Evolutionary conservation across 441 rosid genomes (phyloP).

Genomic region (Populus hybrid): DNA sequence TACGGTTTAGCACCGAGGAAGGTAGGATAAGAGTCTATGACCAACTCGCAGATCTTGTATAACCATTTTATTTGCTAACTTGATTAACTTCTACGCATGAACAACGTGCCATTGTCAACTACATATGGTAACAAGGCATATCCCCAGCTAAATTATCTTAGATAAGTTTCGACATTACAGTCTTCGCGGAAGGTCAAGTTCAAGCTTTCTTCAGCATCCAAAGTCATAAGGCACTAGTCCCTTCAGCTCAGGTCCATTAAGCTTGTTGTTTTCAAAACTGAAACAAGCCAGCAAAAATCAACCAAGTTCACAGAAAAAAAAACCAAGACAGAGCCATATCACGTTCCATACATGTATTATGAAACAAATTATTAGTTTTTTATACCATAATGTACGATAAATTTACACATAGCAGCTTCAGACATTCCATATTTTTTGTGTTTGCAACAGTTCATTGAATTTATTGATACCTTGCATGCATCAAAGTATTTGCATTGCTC

Average conservation of each 20-base stretch:
- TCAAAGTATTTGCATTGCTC: background rate
- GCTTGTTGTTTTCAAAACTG: slow-evolving; percentile 59
- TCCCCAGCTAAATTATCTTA: background rate
- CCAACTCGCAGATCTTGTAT: background rate
- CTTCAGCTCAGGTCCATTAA: slow-evolving; percentile 70
- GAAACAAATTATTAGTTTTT: background rate
- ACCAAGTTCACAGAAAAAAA: background rate
- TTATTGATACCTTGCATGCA: background rate
- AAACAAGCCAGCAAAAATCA: slow-evolving; percentile 10
- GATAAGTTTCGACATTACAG: background rate
- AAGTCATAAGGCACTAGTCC: slow-evolving; percentile 67
- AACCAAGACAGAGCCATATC: background rate
- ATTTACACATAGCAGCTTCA: background rate
- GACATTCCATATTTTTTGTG: background rate
- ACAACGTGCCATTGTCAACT: background rate
- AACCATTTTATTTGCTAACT: background rate
- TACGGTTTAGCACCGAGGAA: background rate
- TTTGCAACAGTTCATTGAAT: background rate
- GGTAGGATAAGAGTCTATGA: no score
- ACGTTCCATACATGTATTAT: background rate
- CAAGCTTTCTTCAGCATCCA: slow-evolving; percentile 46
- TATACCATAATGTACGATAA: no score
- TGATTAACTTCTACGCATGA: no score
- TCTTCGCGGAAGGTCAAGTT: background rate
- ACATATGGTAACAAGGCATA: background rate